Evolutionary conservation across 1,284 basidiomycete species (phyloP), one percentile per base, ranked within the genome.

Genomic region (Ustilago hordei): DNA sequence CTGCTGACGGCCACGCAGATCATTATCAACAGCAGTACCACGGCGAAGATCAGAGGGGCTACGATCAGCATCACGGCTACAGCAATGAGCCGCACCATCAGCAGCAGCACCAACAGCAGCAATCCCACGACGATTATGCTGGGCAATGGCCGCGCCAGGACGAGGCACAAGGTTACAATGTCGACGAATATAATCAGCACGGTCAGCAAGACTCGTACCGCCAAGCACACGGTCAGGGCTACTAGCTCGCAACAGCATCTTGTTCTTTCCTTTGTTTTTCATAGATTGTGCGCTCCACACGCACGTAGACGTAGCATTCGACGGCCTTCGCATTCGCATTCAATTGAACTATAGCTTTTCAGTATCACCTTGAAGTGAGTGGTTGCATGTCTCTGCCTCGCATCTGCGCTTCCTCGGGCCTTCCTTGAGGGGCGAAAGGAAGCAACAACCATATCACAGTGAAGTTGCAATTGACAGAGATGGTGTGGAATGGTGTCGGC

Each of bases 111-210:
- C 39, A 41, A 17, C 39, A 41, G 13, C 39, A 41, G 39, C n/a
- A 45, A 23, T 23, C 38, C 3, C 63, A 59, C 31, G 48, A 66
- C 9, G 55, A 59, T 8, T 52, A 61, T 12, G 47, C n/a, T 9
- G 59, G 62, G 47, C 58, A 45, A 19, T 64, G 71, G 65, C 48
- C 65, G 31, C 65, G 54, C 5, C 34, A 48, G 19, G 13, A 55
- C 31, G 43, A 60, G 17, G 39, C 34, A 23, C 50, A 41, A 13
- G 19, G 19, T 13, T 50, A 59, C 11, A 41, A 58, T 8, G 28
- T 38, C 17, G 43, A 55, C 32, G 35, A 55, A 12, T 38, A 35
- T 23, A 59, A 41, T 5, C 63, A 58, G 15, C 64, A 60, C 35
- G 19, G 53, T 7, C 70, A 68, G 6, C 57, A 59, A 9, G 65